Conservation (phyloP, 495 filamentous ascomycete genomes). For the Pseudomonodictys pantanalensis region DNA sequence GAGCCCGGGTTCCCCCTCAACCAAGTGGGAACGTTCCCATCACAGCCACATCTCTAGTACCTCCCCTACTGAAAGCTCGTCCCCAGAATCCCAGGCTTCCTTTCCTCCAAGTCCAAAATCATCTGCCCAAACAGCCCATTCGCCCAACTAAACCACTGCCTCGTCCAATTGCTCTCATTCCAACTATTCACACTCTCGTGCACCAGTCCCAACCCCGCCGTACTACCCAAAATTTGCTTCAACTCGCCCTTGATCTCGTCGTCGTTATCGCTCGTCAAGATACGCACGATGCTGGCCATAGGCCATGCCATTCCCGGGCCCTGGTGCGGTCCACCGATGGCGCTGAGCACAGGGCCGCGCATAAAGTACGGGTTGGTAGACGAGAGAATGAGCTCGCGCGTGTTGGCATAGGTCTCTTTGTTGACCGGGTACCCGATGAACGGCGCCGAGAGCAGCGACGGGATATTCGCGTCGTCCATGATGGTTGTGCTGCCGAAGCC, state of each 20-base stretch:
- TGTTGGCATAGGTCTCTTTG: constrained; percentile 52
- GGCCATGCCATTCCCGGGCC: constrained; percentile 60
- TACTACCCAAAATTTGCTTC: constrained; percentile 50
- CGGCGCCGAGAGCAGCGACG: constrained; percentile 54
- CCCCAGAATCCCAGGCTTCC: constrained; percentile 48
- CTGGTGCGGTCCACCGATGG: constrained; percentile 56
- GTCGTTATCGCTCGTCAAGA: constrained; percentile 55
- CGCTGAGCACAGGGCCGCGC: constrained; percentile 51
- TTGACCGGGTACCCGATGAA: constrained; percentile 50
- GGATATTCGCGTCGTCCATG: constrained; percentile 66
- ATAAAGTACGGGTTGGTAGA: constrained; percentile 58
- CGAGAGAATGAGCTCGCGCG: constrained; percentile 50
- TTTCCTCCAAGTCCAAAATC: constrained; percentile 54
- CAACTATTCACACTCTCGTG: constrained; percentile 60
- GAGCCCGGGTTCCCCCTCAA: too few species aligned
- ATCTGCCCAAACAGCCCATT: constrained; percentile 68
- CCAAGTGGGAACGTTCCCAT: too few species aligned
- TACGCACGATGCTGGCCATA: constrained; percentile 56
- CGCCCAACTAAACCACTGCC: constrained; percentile 70
- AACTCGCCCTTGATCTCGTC: constrained; percentile 50
- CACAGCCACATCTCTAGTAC: too few species aligned
- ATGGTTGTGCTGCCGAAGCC: constrained; percentile 53
- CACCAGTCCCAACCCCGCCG: constrained; percentile 57
- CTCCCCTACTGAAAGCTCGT: constrained; percentile 43
- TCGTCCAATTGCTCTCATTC: constrained; percentile 53